Evolutionary conservation across 768 basidiomycete genomes (phyloP).

Genomic region (Naematelia aurantialba): DNA sequence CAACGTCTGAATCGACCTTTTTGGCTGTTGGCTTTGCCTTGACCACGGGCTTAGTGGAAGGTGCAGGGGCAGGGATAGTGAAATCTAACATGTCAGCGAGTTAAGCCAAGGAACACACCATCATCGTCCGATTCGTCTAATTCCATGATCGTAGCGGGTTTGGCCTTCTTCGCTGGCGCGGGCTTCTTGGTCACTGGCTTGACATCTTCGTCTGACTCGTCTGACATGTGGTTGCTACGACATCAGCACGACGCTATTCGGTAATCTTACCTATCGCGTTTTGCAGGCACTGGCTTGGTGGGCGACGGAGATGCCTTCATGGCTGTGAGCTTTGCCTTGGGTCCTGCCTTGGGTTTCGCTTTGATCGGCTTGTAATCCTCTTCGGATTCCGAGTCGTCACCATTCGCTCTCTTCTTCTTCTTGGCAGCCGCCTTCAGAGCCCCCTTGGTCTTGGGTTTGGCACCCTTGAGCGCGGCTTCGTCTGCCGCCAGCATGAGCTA

Average conservation of each 20-base stretch:
- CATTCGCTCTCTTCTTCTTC: slow-evolving; percentile 51
- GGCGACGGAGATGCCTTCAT: slow-evolving; percentile 22
- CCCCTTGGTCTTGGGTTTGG: slow-evolving; percentile 57
- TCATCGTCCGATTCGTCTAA: slow-evolving; percentile 37
- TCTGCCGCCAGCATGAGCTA: slow-evolving; percentile 51
- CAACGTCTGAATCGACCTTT: slow-evolving; percentile 1
- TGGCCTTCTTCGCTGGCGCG: slow-evolving; percentile 14
- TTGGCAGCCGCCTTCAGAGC: slow-evolving; percentile 54
- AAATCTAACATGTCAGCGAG: slow-evolving; percentile 18
- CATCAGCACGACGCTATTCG: slow-evolving; percentile 3
- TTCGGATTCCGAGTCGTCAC: slow-evolving; percentile 52
- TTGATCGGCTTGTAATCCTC: slow-evolving; percentile 61
- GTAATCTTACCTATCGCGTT: slow-evolving; percentile 26
- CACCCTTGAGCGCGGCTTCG: slow-evolving; percentile 54
- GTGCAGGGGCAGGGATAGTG: slow-evolving; percentile 22
- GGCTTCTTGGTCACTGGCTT: slow-evolving; percentile 38
- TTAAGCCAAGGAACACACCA: slow-evolving; percentile 13
- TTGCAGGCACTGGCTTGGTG: slow-evolving; percentile 23
- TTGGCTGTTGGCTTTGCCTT: slow-evolving; percentile 34
- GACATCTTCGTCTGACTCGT: slow-evolving; percentile 25
- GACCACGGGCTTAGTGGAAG: slow-evolving; percentile 4
- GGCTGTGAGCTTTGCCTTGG: slow-evolving; percentile 28
- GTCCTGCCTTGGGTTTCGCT: slow-evolving; percentile 48
- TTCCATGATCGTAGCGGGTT: slow-evolving; percentile 24
- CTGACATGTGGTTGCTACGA: slow-evolving; percentile 22